Evolutionary conservation across 2,329 filamentous ascomycete species (phyloP).

Genomic region (Epichloe gansuensis): DNA sequence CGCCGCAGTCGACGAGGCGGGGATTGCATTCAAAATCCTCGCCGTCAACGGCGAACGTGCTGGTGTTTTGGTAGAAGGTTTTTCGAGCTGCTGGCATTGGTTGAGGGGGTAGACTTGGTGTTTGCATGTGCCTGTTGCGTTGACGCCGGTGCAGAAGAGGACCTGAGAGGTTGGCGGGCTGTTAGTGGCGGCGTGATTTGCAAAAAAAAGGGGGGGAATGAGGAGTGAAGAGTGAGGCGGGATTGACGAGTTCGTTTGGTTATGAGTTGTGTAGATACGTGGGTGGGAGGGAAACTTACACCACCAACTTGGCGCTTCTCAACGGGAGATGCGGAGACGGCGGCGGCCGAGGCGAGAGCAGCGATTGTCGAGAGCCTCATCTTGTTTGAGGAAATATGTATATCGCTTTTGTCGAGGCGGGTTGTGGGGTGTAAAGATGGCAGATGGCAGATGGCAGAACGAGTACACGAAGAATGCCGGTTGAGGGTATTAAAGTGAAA

Average conservation of each 20-base stretch:
- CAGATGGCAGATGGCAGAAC: too few relatives aligned
- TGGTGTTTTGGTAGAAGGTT: slow-evolving; percentile 27
- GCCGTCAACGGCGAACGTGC: slow-evolving; percentile 38
- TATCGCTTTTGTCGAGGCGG: background rate
- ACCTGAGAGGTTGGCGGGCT: slow-evolving; percentile 21
- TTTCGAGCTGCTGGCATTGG: slow-evolving; percentile 32
- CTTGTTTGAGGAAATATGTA: background rate
- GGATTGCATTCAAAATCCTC: slow-evolving; percentile 37
- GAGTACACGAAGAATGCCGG: too few relatives aligned
- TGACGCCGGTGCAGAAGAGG: slow-evolving; percentile 36
- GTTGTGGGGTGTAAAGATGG: background rate
- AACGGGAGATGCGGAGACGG: slow-evolving; percentile 18
- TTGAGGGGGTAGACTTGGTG: slow-evolving; percentile 30
- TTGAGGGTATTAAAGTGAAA: too few relatives aligned
- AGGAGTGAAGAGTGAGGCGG: background rate
- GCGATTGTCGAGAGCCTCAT: slow-evolving; percentile 20
- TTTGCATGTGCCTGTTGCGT: slow-evolving; percentile 34
- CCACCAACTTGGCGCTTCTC: slow-evolving; percentile 32
- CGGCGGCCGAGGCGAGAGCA: slow-evolving; percentile 11
- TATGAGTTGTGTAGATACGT: too few relatives aligned
- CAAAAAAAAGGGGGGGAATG: too few relatives aligned
- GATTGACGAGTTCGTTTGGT: too few relatives aligned
- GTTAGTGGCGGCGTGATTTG: background rate
- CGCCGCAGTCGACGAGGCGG: slow-evolving; percentile 26
- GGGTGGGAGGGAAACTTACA: slow-evolving; percentile 22